Evolutionary conservation across 345 rosid genomes (phyloP).

Genomic region (Euphorbia lathyris): DNA sequence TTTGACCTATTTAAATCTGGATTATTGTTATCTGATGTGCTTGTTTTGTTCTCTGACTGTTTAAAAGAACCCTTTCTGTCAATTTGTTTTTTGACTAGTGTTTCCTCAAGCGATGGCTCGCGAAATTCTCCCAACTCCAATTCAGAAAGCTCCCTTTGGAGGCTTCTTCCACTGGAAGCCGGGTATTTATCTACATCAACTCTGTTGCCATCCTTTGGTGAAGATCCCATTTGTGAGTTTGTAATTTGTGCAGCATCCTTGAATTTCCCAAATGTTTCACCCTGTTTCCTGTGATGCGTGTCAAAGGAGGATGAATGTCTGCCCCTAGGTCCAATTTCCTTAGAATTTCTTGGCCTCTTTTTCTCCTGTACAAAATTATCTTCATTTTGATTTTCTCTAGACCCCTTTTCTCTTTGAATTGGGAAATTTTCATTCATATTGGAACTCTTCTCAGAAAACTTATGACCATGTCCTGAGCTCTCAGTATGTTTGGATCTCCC

Average conservation of each 20-base stretch:
- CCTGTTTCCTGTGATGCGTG: slow-evolving; percentile 38
- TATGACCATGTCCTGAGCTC: slow-evolving; percentile 42
- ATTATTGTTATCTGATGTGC: slow-evolving; percentile 53
- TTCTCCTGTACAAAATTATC: slow-evolving; percentile 41
- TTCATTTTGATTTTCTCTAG: slow-evolving; percentile 52
- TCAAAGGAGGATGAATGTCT: slow-evolving; percentile 48
- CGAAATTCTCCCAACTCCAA: slow-evolving; percentile 96
- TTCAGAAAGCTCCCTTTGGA: slow-evolving; percentile 74
- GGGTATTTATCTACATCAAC: slow-evolving; percentile 32
- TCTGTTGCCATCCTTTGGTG: slow-evolving; percentile 48
- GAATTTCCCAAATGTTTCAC: slow-evolving; percentile 48
- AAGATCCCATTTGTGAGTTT: slow-evolving; percentile 37
- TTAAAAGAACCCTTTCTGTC: slow-evolving; percentile 65
- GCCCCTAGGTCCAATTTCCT: slow-evolving; percentile 55
- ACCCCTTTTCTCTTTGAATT: slow-evolving; percentile 41
- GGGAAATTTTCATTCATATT: slow-evolving; percentile 40
- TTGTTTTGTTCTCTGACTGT: slow-evolving; percentile 49
- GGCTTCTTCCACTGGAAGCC: slow-evolving; percentile 48
- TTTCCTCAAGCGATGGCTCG: slow-evolving; percentile 56
- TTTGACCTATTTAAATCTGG: slow-evolving; percentile 52
- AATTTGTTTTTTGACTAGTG: slow-evolving; percentile 43
- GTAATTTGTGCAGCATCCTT: slow-evolving; percentile 50
- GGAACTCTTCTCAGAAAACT: slow-evolving; percentile 41
- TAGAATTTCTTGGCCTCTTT: slow-evolving; percentile 46
- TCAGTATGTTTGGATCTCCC: slow-evolving; percentile 45